Base-by-base conservation (phyloP, 1,139 yeast genomes). In the Yamadazyma taylorii region DNA sequence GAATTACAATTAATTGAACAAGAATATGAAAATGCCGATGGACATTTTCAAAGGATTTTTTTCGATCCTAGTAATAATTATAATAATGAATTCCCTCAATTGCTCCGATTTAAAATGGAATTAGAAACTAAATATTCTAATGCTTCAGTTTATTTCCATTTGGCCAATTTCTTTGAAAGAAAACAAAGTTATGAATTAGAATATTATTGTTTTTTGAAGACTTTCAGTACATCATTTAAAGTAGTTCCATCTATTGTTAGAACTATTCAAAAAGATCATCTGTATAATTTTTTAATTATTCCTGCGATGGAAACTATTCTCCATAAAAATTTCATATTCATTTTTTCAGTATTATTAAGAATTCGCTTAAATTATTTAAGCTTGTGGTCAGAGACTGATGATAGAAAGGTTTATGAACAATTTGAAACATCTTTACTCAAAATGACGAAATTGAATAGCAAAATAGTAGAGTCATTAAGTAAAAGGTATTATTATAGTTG, bases 111-210 rank as follows among this genome's bases (percentile, higher is more conserved):
- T 12, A 60, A 59, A 34, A 48, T 56, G 30, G 57, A 57, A 34
- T 45, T 68, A 35, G 56, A 56, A 34, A 48, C 61, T 50, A 61
- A 56, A 35, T 49, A 51, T 17, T 57, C 66, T 31, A 40, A 53
- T 15, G 38, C 58, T 30, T 48, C 58, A 1, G 35, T 65, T 2
- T 54, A 48, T 31, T 55, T 50, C 38, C 66, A 63, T 38, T 41
- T 67, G n/a, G 63, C 50, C 38, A 46, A 60, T 33, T 58, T 59
- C 45, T 68, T 64, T 37, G 71, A 63, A 39, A 40, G 46, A 24
- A 47, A 47, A 35, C 42, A 52, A 6, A 55, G 61, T 16, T 35
- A 43, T 13, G 55, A 55, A 10, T 48, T 53, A 25, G 48, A 69
- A 2, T 61, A 47, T 44, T 59, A 60, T 38, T 68, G 66, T 45